A percentile compares a stretch with the other conserved stretches of the same genome.
These are phyloP conservation scores for Euryodendron excelsum DNA, from an alignment of 148 eudicot species.

Conservation along the genomic window DNA sequence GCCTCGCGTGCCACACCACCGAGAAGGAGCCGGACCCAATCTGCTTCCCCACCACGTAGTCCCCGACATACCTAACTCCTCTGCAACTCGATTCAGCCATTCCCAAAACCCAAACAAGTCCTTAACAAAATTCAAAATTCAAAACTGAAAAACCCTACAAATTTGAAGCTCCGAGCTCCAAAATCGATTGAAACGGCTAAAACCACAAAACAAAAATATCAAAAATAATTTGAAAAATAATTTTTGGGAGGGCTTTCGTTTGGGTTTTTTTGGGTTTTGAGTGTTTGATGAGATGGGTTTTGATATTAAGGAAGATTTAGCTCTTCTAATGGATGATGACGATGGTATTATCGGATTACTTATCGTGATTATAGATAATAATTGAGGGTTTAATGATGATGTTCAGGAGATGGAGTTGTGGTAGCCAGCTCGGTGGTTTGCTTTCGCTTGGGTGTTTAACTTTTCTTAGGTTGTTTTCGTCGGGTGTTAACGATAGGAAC, in stretches of 20 bases:
- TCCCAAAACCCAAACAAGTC: neutral
- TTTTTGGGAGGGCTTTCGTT: neutral
- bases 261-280: neutral
- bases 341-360: neutral
- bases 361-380: neutral
- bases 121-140: neutral
- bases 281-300: neutral
- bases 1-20: constrained; percentile 85
- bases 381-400: no score
- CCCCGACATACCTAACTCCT: constrained; percentile 53
- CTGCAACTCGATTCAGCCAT: constrained; percentile 54
- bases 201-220: neutral
- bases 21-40: constrained; percentile 89
- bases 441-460: no score
- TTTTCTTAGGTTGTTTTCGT: no score
- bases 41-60: constrained; percentile 62
- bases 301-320: neutral
- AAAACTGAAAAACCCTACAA: neutral
- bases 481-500: no score
- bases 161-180: constrained; percentile 10
- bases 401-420: no score
- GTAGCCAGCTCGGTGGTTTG: no score
- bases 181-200: neutral
- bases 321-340: neutral
- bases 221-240: neutral